phyloP scores from a whole-genome alignment of 148 eudicot genomes.

The Oxyria digyna region DNA sequence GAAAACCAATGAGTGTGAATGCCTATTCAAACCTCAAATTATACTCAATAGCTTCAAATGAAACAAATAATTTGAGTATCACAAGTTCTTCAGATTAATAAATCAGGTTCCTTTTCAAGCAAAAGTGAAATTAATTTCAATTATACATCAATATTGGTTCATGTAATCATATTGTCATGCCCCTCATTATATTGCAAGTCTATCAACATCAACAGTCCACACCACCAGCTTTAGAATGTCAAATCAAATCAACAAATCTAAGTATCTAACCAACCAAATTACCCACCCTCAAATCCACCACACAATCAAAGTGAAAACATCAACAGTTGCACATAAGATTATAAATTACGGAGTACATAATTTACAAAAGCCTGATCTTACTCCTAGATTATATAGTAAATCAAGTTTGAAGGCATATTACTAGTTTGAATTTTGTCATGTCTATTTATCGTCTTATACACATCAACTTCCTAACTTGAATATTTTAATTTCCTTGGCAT shows the following conservation, averaged over 20 bases:
- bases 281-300: not conserved
- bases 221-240: not conserved
- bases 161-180: too few relatives aligned
- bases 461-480: not conserved
- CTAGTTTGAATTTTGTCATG: not conserved
- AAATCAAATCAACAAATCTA: conserved; percentile 6
- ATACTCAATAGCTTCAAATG: not conserved
- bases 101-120: too few relatives aligned
- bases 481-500: too few relatives aligned
- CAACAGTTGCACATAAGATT: not conserved
- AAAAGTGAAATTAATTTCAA: not conserved
- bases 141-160: not conserved
- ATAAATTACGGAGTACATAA: not conserved
- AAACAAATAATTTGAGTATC: too few relatives aligned
- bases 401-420: not conserved
- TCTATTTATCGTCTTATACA: not conserved
- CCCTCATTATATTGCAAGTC: too few relatives aligned
- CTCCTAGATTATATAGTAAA: not conserved
- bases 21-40: not conserved
- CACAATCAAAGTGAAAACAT: too few relatives aligned
- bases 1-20: not conserved
- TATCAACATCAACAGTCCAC: not conserved
- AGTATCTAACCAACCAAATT: conserved; percentile 6
- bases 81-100: too few relatives aligned
- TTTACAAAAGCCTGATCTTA: not conserved